Percentiles rank a stretch among this genome's conserved stretches.
Conservation (phyloP, 192 early-diverging fungal species). For the Backusella australiensis region DNA sequence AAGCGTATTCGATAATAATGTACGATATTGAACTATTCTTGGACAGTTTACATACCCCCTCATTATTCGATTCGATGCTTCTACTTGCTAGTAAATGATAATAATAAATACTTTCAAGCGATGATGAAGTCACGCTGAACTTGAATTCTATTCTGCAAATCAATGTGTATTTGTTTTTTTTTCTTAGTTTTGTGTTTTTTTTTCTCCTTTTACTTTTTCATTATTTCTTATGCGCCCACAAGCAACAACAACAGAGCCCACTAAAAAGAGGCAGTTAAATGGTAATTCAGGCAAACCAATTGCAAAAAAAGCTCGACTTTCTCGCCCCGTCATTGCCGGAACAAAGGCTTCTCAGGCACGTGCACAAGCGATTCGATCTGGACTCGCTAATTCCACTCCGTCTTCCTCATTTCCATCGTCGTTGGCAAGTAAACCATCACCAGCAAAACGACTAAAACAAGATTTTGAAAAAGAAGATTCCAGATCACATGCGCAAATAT, state of each 20-base stretch:
- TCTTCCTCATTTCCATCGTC: not conserved
- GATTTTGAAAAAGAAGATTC: not conserved
- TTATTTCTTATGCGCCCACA: not conserved
- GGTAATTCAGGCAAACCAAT: not conserved
- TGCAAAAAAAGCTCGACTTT: not conserved
- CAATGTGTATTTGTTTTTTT: not conserved
- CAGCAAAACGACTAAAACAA: not conserved
- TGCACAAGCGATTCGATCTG: not conserved
- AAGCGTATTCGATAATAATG: not conserved
- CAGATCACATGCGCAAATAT: not conserved
- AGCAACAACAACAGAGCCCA: not conserved
- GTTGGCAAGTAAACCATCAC: not conserved
- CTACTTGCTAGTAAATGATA: no score
- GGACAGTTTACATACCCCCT: not conserved
- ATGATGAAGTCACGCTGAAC: not conserved
- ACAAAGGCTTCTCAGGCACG: slow-evolving; percentile 15
- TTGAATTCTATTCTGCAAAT: not conserved
- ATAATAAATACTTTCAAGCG: no score
- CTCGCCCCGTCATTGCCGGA: not conserved
- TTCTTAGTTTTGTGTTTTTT: not conserved
- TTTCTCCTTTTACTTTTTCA: not conserved
- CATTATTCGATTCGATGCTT: no score
- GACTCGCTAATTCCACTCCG: not conserved
- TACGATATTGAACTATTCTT: not conserved
- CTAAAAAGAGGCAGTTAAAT: not conserved